Base-by-base conservation (phyloP, 331 rosid species). In the Erythrophleum ivorense region DNA sequence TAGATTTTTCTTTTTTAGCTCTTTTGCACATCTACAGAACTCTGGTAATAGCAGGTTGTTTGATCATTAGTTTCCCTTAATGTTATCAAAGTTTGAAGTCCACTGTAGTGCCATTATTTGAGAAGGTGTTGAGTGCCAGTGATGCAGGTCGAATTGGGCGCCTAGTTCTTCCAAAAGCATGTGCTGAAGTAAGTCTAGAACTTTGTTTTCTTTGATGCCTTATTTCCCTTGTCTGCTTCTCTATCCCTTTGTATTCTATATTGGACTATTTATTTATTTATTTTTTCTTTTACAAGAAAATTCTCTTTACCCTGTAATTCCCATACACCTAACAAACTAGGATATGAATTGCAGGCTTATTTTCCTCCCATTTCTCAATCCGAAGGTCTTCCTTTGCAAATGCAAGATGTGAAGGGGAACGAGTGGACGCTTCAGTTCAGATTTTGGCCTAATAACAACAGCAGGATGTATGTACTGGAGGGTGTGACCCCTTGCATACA, bases 121-220 rank as follows among this genome's bases (percentile, higher is more conserved):
- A 96, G 93, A 96, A 96, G 86, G 97, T 92, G 77, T 77, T 96
- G 88, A 96, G 99, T 86, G 98, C 98, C 33, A 96, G 99, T 78
- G 99, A 96, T 86, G 99, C 99, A 14, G 97, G 98, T 77, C 94
- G 99, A 41, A 94, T 92, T 88, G 99, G 99, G 70, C 99, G 99
- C 53, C 88, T 96, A 80, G 99, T 96, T 91, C 98, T 96, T 81
- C 99, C 98, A 29, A 96, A 96, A 89, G 98, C 99, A 31, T 96
- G 99, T 84, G 99, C 99, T 55, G 99, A 96, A 92, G 99, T 96
- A 92, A 80, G 82, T 75, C 72, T 62, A 67, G 36, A 58, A 19
- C 55, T 70, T 62, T 49, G 24, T 55, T 59, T 80, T 72, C 34
- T 74, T 29, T 38, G 2, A 6, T 78, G 65, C n/a, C 52, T 80